phyloP scores from a whole-genome alignment of 2,329 filamentous ascomycete genomes.

The Apiospora marii region DNA sequence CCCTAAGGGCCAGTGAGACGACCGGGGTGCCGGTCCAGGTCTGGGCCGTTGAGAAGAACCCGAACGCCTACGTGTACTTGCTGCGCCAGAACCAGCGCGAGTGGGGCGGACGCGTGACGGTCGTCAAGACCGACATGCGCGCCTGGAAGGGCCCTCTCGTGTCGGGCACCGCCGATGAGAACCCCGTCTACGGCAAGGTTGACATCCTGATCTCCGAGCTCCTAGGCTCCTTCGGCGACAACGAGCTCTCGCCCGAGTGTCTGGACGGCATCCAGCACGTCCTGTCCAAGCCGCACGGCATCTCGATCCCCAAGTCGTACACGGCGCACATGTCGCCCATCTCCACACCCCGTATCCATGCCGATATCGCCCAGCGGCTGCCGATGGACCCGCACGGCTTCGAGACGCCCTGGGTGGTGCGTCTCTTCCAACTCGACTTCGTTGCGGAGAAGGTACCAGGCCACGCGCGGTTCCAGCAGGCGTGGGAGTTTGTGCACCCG shows the following conservation, averaged over 20 bases:
- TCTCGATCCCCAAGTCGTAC: constrained; percentile 93
- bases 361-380: constrained; percentile 75
- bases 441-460: constrained; percentile 71
- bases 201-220: constrained; percentile 96
- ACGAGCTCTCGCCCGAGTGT: constrained; percentile 96
- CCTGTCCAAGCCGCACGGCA: constrained; percentile 78
- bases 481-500: constrained; percentile 84
- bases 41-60: constrained; percentile 98
- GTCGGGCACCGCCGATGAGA: constrained; percentile 50
- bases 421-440: constrained; percentile 88
- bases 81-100: constrained; percentile 82
- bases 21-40: constrained; percentile 82
- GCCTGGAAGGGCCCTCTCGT: constrained; percentile 85
- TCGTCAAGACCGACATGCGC: constrained; percentile 97
- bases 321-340: constrained; percentile 95
- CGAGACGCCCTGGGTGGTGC: constrained; percentile 93
- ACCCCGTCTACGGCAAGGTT: constrained; percentile 69
- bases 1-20: constrained; percentile 78
- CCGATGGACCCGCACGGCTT: constrained; percentile 74
- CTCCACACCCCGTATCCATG: constrained; percentile 82
- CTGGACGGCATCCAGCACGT: constrained; percentile 95
- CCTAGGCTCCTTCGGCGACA: constrained; percentile 94
- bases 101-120: constrained; percentile 83
- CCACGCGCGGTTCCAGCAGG: constrained; percentile 72
- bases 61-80: constrained; percentile 93